Evolutionary conservation across 2,329 filamentous ascomycete species (phyloP).

Genomic region (Fusarium sp.): DNA sequence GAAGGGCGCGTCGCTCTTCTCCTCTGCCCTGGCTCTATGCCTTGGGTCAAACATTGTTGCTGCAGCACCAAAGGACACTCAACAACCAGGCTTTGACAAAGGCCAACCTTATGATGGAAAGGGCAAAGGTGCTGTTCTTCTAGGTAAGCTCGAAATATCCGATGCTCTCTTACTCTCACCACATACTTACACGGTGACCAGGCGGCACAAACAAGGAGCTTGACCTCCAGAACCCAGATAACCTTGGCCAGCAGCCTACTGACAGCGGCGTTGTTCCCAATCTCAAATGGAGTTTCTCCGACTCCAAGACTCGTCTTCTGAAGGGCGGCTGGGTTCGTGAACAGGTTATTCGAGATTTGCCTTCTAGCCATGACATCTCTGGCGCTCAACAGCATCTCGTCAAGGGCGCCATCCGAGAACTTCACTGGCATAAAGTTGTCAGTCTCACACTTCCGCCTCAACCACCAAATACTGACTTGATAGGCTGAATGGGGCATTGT

Average conservation of each 20-base stretch:
- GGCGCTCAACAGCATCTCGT: slow-evolving; percentile 74
- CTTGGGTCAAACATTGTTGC: slow-evolving; percentile 5
- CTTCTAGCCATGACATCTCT: slow-evolving; percentile 71
- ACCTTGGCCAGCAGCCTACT: slow-evolving; percentile 68
- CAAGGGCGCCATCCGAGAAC: slow-evolving; percentile 71
- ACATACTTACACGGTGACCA: background rate
- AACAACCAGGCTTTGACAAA: slow-evolving; percentile 42
- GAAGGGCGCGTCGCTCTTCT: slow-evolving; percentile 21
- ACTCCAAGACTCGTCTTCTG: slow-evolving; percentile 70
- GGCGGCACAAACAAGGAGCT: slow-evolving; percentile 71
- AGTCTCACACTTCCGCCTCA: slow-evolving; percentile 29
- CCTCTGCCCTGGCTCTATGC: slow-evolving; percentile 17
- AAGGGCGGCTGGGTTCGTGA: slow-evolving; percentile 73
- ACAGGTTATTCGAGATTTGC: slow-evolving; percentile 73
- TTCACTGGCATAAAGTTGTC: slow-evolving; percentile 75
- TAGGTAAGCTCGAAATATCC: slow-evolving; percentile 51
- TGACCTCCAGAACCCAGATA: slow-evolving; percentile 71
- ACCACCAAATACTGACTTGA: accelerated
- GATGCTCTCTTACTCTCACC: background rate
- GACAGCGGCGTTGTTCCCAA: slow-evolving; percentile 72
- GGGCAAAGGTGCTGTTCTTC: slow-evolving; percentile 66
- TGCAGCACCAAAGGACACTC: slow-evolving; percentile 25
- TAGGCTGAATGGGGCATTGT: slow-evolving; percentile 74
- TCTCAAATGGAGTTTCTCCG: slow-evolving; percentile 75
- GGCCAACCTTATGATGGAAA: slow-evolving; percentile 66